Conservation (phyloP, 2,329 filamentous ascomycete genomes). For the Zymoseptoria crescenta region DNA sequence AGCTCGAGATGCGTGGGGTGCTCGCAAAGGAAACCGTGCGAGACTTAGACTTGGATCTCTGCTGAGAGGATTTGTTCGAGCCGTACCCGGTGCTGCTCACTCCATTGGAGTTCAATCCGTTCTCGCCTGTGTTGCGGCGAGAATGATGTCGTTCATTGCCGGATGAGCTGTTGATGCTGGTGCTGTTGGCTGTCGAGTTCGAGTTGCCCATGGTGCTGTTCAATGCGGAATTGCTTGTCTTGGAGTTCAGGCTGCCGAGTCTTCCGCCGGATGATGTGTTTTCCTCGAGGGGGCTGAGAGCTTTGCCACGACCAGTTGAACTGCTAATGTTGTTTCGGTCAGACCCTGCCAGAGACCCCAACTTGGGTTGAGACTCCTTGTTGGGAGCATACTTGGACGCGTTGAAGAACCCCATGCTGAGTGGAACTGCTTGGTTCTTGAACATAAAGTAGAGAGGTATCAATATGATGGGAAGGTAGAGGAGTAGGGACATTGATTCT, state of each 20-base stretch:
- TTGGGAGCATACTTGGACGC: conserved; percentile 1
- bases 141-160: not conserved
- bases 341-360: not conserved
- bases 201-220: conserved; percentile 9
- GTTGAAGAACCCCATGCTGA: conserved; percentile 14
- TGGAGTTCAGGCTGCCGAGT: conserved; percentile 3
- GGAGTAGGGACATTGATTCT: not conserved
- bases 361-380: conserved; percentile 1
- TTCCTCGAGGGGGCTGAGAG: conserved; percentile 12
- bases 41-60: conserved; percentile 9
- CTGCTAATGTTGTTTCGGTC: conserved; percentile 7
- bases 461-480: not conserved
- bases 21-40: conserved; percentile 11
- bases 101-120: conserved; percentile 15
- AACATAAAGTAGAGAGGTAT: conserved; percentile 2
- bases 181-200: conserved; percentile 2
- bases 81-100: conserved; percentile 13
- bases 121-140: conserved; percentile 11
- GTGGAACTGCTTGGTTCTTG: conserved; percentile 14
- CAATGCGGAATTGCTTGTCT: conserved; percentile 7
- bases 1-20: conserved; percentile 8
- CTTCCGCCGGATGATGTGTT: conserved; percentile 3
- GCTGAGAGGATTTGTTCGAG: conserved; percentile 10
- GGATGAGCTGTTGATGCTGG: not conserved
- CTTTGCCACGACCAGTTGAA: conserved; percentile 5